Percentiles rank a stretch among this genome's conserved stretches.
phyloP scores from a whole-genome alignment of 1,139 yeast genomes.

The Candida anutae region DNA sequence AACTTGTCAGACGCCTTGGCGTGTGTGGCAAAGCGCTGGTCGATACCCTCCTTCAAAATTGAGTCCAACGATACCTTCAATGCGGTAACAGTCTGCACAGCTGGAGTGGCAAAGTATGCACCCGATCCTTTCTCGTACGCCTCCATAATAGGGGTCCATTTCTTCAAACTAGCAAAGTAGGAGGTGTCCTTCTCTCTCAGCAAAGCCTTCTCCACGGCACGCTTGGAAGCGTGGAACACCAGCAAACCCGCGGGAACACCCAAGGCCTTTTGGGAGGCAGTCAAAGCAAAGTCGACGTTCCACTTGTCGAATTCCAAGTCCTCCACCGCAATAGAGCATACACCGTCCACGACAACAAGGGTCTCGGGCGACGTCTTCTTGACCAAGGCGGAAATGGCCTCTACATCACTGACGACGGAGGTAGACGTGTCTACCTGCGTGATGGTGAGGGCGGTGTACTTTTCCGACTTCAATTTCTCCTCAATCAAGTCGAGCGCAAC shows the following conservation, averaged over 20 bases:
- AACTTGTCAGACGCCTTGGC: conserved; percentile 54
- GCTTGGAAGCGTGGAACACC: conserved; percentile 63
- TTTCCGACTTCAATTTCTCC: conserved; percentile 39
- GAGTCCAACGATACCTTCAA: conserved; percentile 71
- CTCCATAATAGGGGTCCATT: conserved; percentile 86
- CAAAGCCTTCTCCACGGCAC: conserved; percentile 63
- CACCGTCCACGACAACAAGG: conserved; percentile 83
- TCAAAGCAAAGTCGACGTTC: conserved; percentile 82
- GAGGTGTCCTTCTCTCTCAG: conserved; percentile 49
- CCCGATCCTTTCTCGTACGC: conserved; percentile 79
- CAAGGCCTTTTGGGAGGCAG: conserved; percentile 93
- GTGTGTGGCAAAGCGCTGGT: conserved; percentile 58
- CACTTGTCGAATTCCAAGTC: conserved; percentile 78
- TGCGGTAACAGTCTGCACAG: conserved; percentile 80
- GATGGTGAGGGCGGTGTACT: conserved; percentile 67
- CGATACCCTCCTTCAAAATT: conserved; percentile 54
- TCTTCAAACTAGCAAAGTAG: conserved; percentile 68
- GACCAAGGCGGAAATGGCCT: conserved; percentile 53
- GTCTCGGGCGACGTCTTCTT: conserved; percentile 69
- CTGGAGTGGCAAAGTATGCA: conserved; percentile 91
- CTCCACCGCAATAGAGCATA: conserved; percentile 90
- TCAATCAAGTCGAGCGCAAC: conserved; percentile 56
- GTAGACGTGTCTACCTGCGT: conserved; percentile 97
- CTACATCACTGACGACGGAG: conserved; percentile 75
- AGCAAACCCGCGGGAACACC: conserved; percentile 94